A percentile compares a stretch with the other conserved stretches of the same genome.
These are phyloP conservation scores for Oryza australiensis DNA, from an alignment of 176 grass and related monocot genomes.

Conservation along the genomic window DNA sequence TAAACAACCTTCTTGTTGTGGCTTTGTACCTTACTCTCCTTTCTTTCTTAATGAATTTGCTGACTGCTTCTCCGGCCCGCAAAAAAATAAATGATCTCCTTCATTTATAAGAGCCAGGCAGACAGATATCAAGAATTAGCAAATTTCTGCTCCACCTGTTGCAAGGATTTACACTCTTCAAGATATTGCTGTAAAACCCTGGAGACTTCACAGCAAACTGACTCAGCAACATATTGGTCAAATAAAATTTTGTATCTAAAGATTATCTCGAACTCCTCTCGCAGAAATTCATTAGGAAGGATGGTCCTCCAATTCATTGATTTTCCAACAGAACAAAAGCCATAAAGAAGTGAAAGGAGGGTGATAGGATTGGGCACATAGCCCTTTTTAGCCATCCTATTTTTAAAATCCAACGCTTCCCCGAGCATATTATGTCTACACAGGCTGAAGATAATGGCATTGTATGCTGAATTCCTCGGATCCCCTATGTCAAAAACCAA, in stretches of 20 bases:
- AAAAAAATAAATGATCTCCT: not conserved
- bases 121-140: constrained; percentile 10
- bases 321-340: constrained; percentile 71
- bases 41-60: no score
- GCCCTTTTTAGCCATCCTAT: constrained; percentile 60
- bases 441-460: constrained; percentile 70
- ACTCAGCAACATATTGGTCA: constrained; percentile 40
- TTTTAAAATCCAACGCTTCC: constrained; percentile 65
- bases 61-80: no score
- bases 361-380: constrained; percentile 54
- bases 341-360: constrained; percentile 83
- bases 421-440: constrained; percentile 80
- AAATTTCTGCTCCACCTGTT: constrained; percentile 25
- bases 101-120: constrained; percentile 2
- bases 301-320: constrained; percentile 49
- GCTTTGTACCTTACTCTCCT: no score
- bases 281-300: constrained; percentile 53
- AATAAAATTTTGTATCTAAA: constrained; percentile 46
- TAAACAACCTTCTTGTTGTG: no score
- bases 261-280: constrained; percentile 55
- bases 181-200: constrained; percentile 26
- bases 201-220: constrained; percentile 38
- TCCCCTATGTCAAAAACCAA: constrained; percentile 64
- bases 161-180: constrained; percentile 8
- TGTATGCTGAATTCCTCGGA: constrained; percentile 60